Base-by-base conservation (phyloP, 257 asterid species). In the Lantana camara region DNA sequence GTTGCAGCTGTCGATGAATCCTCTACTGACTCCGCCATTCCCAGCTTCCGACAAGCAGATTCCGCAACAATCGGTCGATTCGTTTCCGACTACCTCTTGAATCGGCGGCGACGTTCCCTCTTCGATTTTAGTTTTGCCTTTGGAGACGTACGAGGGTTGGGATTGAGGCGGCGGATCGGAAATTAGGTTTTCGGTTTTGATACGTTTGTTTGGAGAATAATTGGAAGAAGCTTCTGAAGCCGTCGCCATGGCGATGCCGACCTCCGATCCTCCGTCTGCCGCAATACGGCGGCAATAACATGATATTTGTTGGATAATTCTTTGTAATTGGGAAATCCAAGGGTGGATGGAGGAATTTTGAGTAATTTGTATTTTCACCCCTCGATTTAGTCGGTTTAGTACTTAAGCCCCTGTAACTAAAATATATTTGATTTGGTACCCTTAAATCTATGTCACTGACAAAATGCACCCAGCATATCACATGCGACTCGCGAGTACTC, bases 1-100 rank as follows among this genome's bases (percentile, higher is more conserved):
- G 49, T 79, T 63, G 67, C 96, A 89, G 79, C 95, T 73, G 48
- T 83, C 87, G 17, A 88, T 79, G 41, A 13, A 66, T 61, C 96
- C 96, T 75, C 94, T 68, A 60, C 80, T 80, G 37, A 75, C 73
- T 51, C 63, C 63, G 5, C 76, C 74, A 13, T n/a, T n/a, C n/a
- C 71, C 72, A 30, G 72, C 71, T 68, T 85, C 85, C 38, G 81
- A 74, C 44, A 85, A 75, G 72, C 96, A 88, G 60, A 88, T 85
- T 2, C 91, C 95, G 70, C 96, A 88, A 42, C 81, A 67, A 17
- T 66, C 61, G 15, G 23, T 34, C 48, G 70, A 23, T 55, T 77
- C 74, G 38, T 41, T 3, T 3, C 68, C 73, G 16, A 38, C 35
- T 22, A 64, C 54, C n/a, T 50, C 15, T n/a, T 30, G 22, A 24